Conservation (phyloP, 2,329 filamentous ascomycete species). For the Penicillium digitatum region DNA sequence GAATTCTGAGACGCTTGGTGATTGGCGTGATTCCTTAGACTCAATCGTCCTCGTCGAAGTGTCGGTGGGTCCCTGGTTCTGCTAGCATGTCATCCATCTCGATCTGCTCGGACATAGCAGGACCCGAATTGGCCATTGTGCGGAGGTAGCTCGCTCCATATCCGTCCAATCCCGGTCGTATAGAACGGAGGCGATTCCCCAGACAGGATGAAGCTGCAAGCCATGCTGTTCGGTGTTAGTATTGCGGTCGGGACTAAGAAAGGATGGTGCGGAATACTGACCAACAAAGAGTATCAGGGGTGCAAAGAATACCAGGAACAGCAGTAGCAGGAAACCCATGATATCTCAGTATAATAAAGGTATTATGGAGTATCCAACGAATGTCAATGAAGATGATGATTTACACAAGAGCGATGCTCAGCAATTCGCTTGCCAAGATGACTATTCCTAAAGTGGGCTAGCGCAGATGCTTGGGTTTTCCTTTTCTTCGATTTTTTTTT, state of each 20-base stretch:
- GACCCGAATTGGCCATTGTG: slow-evolving; percentile 52
- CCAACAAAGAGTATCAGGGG: slow-evolving; percentile 37
- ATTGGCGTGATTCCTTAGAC: slow-evolving; percentile 1
- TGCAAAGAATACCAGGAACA: slow-evolving; percentile 38
- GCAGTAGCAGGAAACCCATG: slow-evolving; percentile 36
- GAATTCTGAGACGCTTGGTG: slow-evolving; percentile 54
- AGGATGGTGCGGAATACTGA: slow-evolving; percentile 19
- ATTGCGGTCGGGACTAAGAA: neutral
- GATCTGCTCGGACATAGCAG: slow-evolving; percentile 58
- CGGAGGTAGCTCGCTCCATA: slow-evolving; percentile 56
- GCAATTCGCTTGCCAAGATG: slow-evolving; percentile 10
- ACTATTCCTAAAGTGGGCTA: slow-evolving; percentile 14
- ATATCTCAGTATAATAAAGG: slow-evolving; percentile 6
- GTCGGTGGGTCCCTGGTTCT: slow-evolving; percentile 31
- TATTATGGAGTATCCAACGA: slow-evolving; percentile 2
- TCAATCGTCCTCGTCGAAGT: slow-evolving; percentile 34
- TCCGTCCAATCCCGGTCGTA: slow-evolving; percentile 43
- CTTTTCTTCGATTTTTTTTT: slow-evolving; percentile 21
- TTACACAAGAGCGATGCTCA: neutral
- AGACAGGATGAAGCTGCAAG: slow-evolving; percentile 55
- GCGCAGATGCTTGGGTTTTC: slow-evolving; percentile 13
- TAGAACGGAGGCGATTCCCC: slow-evolving; percentile 50
- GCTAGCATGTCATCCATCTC: slow-evolving; percentile 60
- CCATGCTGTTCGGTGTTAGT: slow-evolving; percentile 40
- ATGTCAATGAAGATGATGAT: slow-evolving; percentile 6